Conservation (phyloP, 352 stramenopile genomes). For the Lagenidium sp. region DNA sequence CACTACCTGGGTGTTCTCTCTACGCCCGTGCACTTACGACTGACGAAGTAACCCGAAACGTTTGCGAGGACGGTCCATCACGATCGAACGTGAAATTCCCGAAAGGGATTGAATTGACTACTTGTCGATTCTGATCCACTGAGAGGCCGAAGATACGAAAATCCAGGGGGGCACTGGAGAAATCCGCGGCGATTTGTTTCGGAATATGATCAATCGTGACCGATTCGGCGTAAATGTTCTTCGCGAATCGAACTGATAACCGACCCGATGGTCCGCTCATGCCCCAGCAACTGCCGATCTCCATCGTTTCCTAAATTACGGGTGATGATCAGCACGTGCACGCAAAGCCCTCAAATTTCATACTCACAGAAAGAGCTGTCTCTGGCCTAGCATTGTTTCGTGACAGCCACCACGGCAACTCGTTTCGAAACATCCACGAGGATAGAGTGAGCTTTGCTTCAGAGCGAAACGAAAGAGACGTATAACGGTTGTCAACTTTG, state of each 20-base stretch:
- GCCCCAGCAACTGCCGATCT: constrained; percentile 80
- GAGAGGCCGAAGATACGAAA: constrained; percentile 55
- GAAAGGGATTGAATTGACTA: constrained; percentile 43
- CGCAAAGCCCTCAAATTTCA: not conserved
- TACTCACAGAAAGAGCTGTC: constrained; percentile 63
- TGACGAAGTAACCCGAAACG: constrained; percentile 44
- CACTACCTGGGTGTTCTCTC: not conserved
- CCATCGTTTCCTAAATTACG: constrained; percentile 56
- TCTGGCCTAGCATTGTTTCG: constrained; percentile 66
- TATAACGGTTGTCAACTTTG: constrained; percentile 41
- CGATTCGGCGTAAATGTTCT: constrained; percentile 49
- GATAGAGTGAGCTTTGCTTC: too few relatives aligned
- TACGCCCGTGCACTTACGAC: constrained; percentile 15
- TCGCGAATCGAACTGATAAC: constrained; percentile 65
- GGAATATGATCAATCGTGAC: constrained; percentile 81
- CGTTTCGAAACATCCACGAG: too few relatives aligned
- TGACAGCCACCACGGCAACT: constrained; percentile 67
- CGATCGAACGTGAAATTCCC: constrained; percentile 69
- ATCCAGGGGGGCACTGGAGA: constrained; percentile 50
- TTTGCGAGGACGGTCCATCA: constrained; percentile 42
- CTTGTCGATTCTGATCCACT: constrained; percentile 25
- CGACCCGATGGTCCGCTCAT: constrained; percentile 42
- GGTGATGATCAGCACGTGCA: constrained; percentile 1
- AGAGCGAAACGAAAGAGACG: constrained; percentile 36
- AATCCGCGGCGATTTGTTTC: constrained; percentile 54